Percentiles rank a stretch among this genome's conserved stretches.
Conservation (phyloP, 2,329 filamentous ascomycete species). For the Fragosphaeria purpurea region DNA sequence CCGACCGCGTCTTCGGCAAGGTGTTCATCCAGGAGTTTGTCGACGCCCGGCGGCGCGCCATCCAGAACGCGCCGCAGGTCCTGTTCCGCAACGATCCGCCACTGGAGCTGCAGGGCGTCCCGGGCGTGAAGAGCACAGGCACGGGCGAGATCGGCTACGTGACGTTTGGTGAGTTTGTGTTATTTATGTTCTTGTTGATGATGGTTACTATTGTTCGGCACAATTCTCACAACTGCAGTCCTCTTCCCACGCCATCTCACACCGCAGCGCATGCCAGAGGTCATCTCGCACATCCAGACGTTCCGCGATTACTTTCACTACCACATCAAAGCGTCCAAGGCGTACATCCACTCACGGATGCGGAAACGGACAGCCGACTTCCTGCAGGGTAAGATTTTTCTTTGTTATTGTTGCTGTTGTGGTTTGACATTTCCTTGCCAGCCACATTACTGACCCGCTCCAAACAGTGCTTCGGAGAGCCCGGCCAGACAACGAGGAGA, state of each 20-base stretch:
- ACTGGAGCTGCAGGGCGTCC: conserved; percentile 77
- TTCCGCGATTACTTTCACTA: conserved; percentile 99
- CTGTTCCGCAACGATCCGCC: conserved; percentile 92
- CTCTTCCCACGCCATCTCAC: conserved; percentile 93
- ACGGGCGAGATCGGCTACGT: conserved; percentile 92
- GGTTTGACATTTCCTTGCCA: too few relatives aligned
- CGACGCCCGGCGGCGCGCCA: conserved; percentile 84
- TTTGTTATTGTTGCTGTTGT: too few relatives aligned
- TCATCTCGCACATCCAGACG: conserved; percentile 98
- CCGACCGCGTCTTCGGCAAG: conserved; percentile 93
- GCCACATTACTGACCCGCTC: conserved; percentile 23
- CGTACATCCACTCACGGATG: conserved; percentile 98
- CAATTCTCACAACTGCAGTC: conserved; percentile 40
- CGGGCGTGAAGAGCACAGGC: conserved; percentile 65
- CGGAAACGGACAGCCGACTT: conserved; percentile 95
- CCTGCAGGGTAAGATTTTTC: conserved; percentile 65
- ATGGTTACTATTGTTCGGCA: too few relatives aligned
- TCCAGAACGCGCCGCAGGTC: conserved; percentile 97
- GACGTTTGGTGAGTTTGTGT: conserved; percentile 67
- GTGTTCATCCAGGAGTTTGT: conserved; percentile 99
- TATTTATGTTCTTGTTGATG: background rate
- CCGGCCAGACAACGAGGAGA: conserved; percentile 89
- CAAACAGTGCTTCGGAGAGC: conserved; percentile 80
- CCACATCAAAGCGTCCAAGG: conserved; percentile 98
- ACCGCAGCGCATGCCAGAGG: conserved; percentile 78